Evolutionary conservation across 768 basidiomycete species (phyloP).

Genomic region (Boletus rex-veris): DNA sequence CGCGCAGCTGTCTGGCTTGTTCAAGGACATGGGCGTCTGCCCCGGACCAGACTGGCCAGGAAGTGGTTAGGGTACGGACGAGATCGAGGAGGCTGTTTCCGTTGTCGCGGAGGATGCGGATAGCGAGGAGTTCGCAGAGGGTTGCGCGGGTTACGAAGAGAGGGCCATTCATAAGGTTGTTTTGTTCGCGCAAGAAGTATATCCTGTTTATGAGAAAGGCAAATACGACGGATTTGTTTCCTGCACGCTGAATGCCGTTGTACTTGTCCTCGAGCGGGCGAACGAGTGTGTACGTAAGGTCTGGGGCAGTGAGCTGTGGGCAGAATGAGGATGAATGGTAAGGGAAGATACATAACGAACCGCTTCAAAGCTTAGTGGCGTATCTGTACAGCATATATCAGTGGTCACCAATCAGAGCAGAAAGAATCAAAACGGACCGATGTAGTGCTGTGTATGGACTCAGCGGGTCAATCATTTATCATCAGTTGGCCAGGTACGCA

Average conservation of each 20-base stretch:
- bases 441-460: slow-evolving; percentile 53
- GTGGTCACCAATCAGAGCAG: slow-evolving; percentile 1
- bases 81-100: slow-evolving; percentile 67
- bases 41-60: slow-evolving; percentile 78
- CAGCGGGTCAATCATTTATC: slow-evolving; percentile 1
- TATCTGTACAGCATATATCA: slow-evolving; percentile 51
- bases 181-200: slow-evolving; percentile 77
- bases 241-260: slow-evolving; percentile 58
- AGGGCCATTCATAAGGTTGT: slow-evolving; percentile 57
- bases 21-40: slow-evolving; percentile 58
- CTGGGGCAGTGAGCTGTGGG: slow-evolving; percentile 71
- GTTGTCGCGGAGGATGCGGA: slow-evolving; percentile 68
- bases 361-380: slow-evolving; percentile 78
- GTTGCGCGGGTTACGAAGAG: slow-evolving; percentile 73
- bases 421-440: slow-evolving; percentile 43
- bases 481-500: slow-evolving; percentile 26
- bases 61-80: slow-evolving; percentile 68
- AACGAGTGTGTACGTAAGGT: slow-evolving; percentile 87
- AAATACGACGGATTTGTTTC: slow-evolving; percentile 84
- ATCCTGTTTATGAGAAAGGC: slow-evolving; percentile 86
- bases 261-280: slow-evolving; percentile 90
- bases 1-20: slow-evolving; percentile 58
- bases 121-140: slow-evolving; percentile 90
- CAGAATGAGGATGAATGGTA: slow-evolving; percentile 6
- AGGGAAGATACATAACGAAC: slow-evolving; percentile 39